Evolutionary conservation across 1,284 basidiomycete genomes (phyloP), one percentile per base, ranked within the genome.

Genomic region (Microbotryum intermedium): DNA sequence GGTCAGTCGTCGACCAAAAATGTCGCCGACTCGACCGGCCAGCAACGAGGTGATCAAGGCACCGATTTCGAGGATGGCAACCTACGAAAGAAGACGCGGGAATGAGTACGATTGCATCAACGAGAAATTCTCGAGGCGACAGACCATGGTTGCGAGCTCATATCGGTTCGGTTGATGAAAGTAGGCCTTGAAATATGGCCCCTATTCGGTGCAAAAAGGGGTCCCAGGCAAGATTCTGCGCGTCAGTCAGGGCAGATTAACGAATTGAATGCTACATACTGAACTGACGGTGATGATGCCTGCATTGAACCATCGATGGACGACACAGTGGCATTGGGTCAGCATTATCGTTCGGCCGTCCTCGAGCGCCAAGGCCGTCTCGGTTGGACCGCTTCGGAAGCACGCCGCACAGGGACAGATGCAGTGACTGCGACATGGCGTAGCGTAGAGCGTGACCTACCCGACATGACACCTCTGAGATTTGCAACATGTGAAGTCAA

Each of bases 41-140:
- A 89, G 85, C 55, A 97, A 77, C 11, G 92, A 94, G 0, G 93
- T 97, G 60, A 87, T 82, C 75, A 94, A 86, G 29, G 93, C 93
- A 50, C 93, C 93, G 49, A 97, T 82, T 76, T 97, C 93, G 21
- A 77, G 71, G 39, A 72, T 71, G 10, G 71, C 69, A 21, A 72
- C 62, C 39, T 44, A 30, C 6, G 26, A 16, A 7, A 10, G 34
- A 28, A 39, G 30, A 20, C 21, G 13, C 9, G n/a, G 23, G 30
- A 29, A 20, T n/a, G 25, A 23, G 39, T 16, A 30, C 6, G 8
- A 4, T 13, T 23, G 34, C 21, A 48, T n/a, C n/a, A n/a, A n/a
- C n/a, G n/a, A 6, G 50, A n/a, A 46, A 6, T 23, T 11, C 20
- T 7, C 10, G 28, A 91, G 77, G 3, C 91, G 84, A 23, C 91